phyloP scores from a whole-genome alignment of 306 rosid species.

The Dalbergia oliveri region DNA sequence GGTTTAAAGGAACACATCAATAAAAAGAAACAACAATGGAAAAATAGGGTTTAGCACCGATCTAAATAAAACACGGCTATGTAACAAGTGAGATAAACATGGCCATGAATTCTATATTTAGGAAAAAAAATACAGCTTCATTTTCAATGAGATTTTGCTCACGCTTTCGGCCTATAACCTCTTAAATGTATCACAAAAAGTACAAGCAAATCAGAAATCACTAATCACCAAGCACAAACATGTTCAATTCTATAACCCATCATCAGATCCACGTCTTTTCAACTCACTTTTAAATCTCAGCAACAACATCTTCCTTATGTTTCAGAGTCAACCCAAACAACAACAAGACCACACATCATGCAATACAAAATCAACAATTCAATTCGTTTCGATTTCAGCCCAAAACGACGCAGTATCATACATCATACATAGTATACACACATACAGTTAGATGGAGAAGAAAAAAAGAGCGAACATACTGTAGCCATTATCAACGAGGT shows the following conservation, averaged over 20 bases:
- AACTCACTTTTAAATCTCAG: background rate
- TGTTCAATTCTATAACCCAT: background rate
- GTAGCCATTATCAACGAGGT: constrained; percentile 55
- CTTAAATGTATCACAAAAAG: background rate
- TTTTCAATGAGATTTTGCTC: background rate
- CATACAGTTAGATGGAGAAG: no score
- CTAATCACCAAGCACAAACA: background rate
- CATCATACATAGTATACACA: no score
- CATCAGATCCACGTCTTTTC: background rate
- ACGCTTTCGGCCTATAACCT: background rate
- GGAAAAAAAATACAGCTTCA: background rate
- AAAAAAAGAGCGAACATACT: constrained; percentile 43
- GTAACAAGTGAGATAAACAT: background rate
- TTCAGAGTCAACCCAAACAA: background rate
- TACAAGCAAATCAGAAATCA: background rate
- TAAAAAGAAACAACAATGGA: background rate
- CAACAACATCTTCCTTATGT: background rate
- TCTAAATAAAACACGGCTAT: background rate
- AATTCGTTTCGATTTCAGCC: no score
- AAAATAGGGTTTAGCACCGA: background rate
- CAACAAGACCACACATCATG: background rate
- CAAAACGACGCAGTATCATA: background rate
- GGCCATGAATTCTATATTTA: background rate
- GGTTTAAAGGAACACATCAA: background rate
- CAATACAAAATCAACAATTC: background rate